Percentiles rank a stretch among this genome's conserved stretches.
phyloP scores from a whole-genome alignment of 257 asterid genomes.

The Solanum bukasovii region DNA sequence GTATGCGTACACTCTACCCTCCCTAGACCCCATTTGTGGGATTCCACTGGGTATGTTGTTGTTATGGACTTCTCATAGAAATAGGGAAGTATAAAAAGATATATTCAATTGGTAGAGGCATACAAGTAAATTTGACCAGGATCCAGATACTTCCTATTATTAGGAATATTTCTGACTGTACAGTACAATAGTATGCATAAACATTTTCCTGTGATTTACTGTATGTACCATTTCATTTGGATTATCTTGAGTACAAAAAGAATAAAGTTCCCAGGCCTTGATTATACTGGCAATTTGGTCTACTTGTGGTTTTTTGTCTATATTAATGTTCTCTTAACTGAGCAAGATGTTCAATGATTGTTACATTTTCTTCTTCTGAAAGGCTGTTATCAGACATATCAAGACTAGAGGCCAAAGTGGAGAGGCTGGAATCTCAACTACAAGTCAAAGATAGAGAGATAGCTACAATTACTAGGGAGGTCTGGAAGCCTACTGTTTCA shows the following conservation, averaged over 20 bases:
- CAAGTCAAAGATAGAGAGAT: conserved; percentile 85
- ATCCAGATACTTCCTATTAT: neutral
- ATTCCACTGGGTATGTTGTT: neutral
- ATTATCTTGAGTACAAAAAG: neutral
- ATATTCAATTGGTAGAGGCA: neutral
- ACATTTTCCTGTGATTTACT: neutral
- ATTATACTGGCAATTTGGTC: neutral
- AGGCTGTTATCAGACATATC: conserved; percentile 94
- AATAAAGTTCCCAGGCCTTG: neutral
- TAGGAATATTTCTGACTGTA: neutral
- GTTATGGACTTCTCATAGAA: neutral
- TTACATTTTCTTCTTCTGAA: neutral
- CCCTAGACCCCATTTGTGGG: neutral
- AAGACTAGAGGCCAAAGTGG: conserved; percentile 88
- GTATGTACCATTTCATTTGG: neutral
- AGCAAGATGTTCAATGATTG: neutral
- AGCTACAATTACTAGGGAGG: conserved; percentile 90
- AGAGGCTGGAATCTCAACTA: conserved; percentile 79
- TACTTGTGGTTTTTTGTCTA: neutral
- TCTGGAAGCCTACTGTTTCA: conserved; percentile 10
- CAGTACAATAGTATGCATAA: neutral
- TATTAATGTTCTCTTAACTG: neutral
- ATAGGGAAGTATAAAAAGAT: neutral
- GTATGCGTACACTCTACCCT: neutral
- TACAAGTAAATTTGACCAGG: neutral